Evolutionary conservation across 2,329 filamentous ascomycete genomes (phyloP), one percentile per base, ranked within the genome.

Genomic region (Amylocarpus encephaloides): DNA sequence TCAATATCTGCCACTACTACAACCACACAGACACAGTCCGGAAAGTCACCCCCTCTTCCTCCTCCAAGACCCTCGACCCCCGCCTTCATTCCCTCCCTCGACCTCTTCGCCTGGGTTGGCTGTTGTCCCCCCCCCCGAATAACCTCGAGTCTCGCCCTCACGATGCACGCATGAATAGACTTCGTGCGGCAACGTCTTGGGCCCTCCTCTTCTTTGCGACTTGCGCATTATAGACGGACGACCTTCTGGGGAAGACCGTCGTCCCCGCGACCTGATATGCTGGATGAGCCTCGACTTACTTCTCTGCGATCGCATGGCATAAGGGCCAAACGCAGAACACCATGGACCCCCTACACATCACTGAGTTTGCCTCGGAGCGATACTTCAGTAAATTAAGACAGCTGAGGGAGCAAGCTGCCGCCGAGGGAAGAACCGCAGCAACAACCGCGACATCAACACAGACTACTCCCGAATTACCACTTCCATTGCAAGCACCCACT

Each of bases 291-390:
- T 58, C 55, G 26, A 40, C 40, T 48, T 38, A 41, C 44, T 48
- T 50, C 49, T 54, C 59, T 59, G 57, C 58, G 60, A 64, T 55
- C 52, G 59, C 53, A 59, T 62, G 60, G 61, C 54, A 63, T 62
- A 60, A 55, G 16, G 43, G 60, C 59, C 61, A 56, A 56, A 52
- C 60, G 59, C 52, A 55, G 59, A 50, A 55, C 49, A 62, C 35
- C 62, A 82, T 83, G 79, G 80, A 83, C 57, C 78, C 77, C 61
- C 73, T 76, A 59, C 80, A 83, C 57, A 73, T 81, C 54, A 82
- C 80, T 53, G 81, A 85, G 66, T 85, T 85, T 68, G 81, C 79
- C 54, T 85, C 81, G 40, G 73, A 78, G 66, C 77, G 77, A 56
- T 85, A 82, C 63, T 80, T 83, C 57, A 74, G 76, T 48, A 85